phyloP scores from a whole-genome alignment of 2,329 filamentous ascomycete species.

The Polytolypa hystricis region DNA sequence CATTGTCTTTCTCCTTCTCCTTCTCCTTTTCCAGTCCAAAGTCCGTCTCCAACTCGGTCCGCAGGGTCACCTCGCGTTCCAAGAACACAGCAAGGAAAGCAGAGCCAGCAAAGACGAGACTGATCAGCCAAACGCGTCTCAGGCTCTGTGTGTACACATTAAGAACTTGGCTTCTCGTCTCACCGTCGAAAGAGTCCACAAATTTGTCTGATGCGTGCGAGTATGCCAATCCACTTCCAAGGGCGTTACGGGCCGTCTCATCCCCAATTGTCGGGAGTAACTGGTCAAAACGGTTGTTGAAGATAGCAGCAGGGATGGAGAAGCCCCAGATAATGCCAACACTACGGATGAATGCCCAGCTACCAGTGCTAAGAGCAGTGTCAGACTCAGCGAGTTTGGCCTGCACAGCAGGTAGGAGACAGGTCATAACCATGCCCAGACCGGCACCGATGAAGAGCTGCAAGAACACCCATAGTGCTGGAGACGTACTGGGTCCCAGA shows the following conservation, averaged over 20 bases:
- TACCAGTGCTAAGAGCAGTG: slow-evolving; percentile 17
- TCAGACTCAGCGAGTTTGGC: slow-evolving; percentile 23
- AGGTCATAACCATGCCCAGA: slow-evolving; percentile 32
- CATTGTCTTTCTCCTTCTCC: too few species aligned
- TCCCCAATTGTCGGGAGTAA: slow-evolving; percentile 8
- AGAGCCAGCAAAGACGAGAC: slow-evolving; percentile 21
- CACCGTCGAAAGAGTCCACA: neutral
- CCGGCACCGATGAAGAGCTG: slow-evolving; percentile 34
- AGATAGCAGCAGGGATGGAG: slow-evolving; percentile 20
- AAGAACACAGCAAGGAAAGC: slow-evolving; percentile 25
- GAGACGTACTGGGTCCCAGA: slow-evolving; percentile 26
- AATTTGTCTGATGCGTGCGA: neutral
- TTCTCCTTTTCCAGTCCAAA: slow-evolving; percentile 26
- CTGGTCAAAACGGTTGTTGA: slow-evolving; percentile 18
- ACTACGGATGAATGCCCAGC: slow-evolving; percentile 21
- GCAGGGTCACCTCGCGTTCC: slow-evolving; percentile 27
- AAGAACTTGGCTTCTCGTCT: slow-evolving; percentile 17
- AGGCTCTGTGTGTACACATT: slow-evolving; percentile 24
- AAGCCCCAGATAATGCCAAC: slow-evolving; percentile 25
- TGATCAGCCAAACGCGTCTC: slow-evolving; percentile 27
- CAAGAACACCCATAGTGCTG: slow-evolving; percentile 32
- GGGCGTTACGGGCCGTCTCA: neutral
- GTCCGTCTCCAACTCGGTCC: slow-evolving; percentile 28
- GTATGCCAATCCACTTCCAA: slow-evolving; percentile 6
- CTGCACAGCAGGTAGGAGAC: slow-evolving; percentile 35